A percentile compares a stretch with the other conserved stretches of the same genome.
Evolutionary conservation across 2,329 filamentous ascomycete genomes (phyloP).

Genomic region (Hymenoscyphus repandus): DNA sequence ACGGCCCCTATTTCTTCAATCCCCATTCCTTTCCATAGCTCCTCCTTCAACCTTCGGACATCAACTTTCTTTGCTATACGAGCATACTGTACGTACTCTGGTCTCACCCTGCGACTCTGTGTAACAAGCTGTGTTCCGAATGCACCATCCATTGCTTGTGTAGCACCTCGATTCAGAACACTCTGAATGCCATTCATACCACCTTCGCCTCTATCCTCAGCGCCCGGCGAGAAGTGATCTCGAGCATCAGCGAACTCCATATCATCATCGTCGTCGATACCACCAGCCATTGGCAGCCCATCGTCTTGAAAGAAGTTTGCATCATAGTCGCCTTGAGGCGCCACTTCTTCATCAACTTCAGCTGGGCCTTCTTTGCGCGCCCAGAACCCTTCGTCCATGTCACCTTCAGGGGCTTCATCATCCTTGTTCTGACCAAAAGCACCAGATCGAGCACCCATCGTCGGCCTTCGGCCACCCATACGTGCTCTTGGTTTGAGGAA

Average conservation of each 20-base stretch:
- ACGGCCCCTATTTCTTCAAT: conserved; percentile 47
- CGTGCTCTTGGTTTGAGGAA: conserved; percentile 94
- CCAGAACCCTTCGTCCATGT: conserved; percentile 97
- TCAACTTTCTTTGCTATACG: conserved; percentile 68
- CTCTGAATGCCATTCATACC: conserved; percentile 45
- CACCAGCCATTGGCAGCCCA: conserved; percentile 62
- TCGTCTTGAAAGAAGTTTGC: conserved; percentile 97
- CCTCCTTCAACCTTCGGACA: conserved; percentile 62
- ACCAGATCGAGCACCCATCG: conserved; percentile 41
- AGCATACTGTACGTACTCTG: conserved; percentile 67
- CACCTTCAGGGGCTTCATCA: conserved; percentile 58
- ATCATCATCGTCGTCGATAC: conserved; percentile 57
- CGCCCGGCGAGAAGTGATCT: conserved; percentile 69
- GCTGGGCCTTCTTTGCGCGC: conserved; percentile 58
- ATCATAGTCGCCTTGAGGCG: conserved; percentile 77
- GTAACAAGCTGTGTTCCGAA: conserved; percentile 67
- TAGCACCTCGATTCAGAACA: conserved; percentile 46
- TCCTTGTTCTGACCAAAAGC: conserved; percentile 43
- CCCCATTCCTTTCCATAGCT: conserved; percentile 63
- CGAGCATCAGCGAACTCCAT: conserved; percentile 74
- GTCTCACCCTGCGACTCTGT: conserved; percentile 55
- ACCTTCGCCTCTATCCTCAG: conserved; percentile 39
- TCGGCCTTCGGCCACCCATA: conserved; percentile 61
- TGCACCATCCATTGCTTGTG: conserved; percentile 36
- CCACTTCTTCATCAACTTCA: conserved; percentile 44